Conservation (phyloP, 1,139 yeast genomes). For the Sporopachydermia cereana region DNA sequence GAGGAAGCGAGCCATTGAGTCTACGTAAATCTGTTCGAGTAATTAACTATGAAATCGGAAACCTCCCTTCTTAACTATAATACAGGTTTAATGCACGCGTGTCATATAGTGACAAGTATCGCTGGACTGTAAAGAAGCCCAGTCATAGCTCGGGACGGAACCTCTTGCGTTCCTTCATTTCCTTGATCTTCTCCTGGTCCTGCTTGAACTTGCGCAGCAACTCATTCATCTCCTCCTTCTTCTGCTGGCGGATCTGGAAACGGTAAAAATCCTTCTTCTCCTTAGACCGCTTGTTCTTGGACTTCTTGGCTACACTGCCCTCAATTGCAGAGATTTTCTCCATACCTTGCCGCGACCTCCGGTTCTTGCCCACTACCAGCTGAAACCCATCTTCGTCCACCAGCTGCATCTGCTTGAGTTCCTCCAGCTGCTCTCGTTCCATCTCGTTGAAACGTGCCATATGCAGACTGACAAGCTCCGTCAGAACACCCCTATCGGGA, state of each 20-base stretch:
- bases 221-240: conserved; percentile 87
- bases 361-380: conserved; percentile 73
- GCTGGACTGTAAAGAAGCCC: no score
- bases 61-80: no score
- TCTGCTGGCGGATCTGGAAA: conserved; percentile 88
- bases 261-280: conserved; percentile 90
- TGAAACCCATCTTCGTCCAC: conserved; percentile 95
- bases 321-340: conserved; percentile 23
- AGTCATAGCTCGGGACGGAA: conserved; percentile 27
- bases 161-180: conserved; percentile 68
- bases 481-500: conserved; percentile 36
- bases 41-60: no score
- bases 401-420: conserved; percentile 38
- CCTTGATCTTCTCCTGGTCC: conserved; percentile 76
- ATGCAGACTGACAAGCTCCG: conserved; percentile 41
- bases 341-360: conserved; percentile 45
- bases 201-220: conserved; percentile 71
- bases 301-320: conserved; percentile 22
- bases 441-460: conserved; percentile 59
- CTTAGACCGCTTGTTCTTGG: conserved; percentile 54
- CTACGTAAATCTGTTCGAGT: no score
- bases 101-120: no score
- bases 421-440: conserved; percentile 55
- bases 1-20: conserved; percentile 31
- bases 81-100: no score